phyloP scores from a whole-genome alignment of 495 filamentous ascomycete genomes.

The Astrothelium macrocarpum region DNA sequence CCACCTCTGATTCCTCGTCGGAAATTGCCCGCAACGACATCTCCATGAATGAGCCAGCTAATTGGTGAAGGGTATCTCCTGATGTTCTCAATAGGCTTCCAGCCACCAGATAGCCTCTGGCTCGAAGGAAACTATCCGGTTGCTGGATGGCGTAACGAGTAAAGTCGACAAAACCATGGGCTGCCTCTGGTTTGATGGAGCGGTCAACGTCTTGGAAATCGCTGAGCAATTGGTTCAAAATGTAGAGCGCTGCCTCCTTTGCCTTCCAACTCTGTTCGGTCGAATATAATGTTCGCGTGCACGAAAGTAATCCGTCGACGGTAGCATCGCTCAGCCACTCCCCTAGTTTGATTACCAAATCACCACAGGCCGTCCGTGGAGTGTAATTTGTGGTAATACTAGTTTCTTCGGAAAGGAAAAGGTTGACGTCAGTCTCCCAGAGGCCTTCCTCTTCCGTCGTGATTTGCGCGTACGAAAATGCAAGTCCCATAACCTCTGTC shows the following conservation, averaged over 20 bases:
- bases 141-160: constrained; percentile 68
- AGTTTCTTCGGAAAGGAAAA: constrained; percentile 91
- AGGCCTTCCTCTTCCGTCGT: constrained; percentile 84
- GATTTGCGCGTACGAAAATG: constrained; percentile 83
- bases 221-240: constrained; percentile 68
- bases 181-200: constrained; percentile 53
- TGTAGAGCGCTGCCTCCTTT: constrained; percentile 71
- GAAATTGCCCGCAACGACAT: constrained; percentile 65
- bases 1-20: constrained; percentile 68
- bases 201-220: constrained; percentile 71
- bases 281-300: constrained; percentile 56
- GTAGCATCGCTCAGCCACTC: constrained; percentile 70
- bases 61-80: constrained; percentile 43
- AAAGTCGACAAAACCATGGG: constrained; percentile 62
- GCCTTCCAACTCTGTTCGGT: constrained; percentile 46
- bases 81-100: constrained; percentile 56
- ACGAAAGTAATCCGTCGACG: constrained; percentile 61
- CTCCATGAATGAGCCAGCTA: constrained; percentile 56
- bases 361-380: constrained; percentile 80
- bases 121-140: constrained; percentile 59
- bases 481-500: constrained; percentile 68
- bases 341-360: constrained; percentile 82
- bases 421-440: constrained; percentile 92
- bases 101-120: constrained; percentile 75
- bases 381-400: constrained; percentile 96